Evolutionary conservation across 306 rosid species (phyloP).

Genomic region (Cyamopsis tetragonoloba): DNA sequence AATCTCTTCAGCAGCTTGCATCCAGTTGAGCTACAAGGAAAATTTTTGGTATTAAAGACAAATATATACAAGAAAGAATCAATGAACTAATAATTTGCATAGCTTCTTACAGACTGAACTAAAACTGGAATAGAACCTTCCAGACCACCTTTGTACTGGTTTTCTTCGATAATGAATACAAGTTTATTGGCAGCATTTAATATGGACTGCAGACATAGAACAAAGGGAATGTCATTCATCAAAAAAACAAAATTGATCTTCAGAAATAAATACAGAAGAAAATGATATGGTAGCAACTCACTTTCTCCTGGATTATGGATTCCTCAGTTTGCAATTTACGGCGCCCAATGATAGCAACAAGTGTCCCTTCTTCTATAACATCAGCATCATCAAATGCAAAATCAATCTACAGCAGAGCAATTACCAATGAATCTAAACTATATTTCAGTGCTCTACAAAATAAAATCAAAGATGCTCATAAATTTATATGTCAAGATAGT

Average conservation of each 20-base stretch:
- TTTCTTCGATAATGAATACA: conserved; percentile 63
- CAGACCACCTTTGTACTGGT: conserved; percentile 62
- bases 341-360: conserved; percentile 69
- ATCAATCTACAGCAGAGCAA: conserved; percentile 70
- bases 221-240: not conserved
- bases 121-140: conserved; percentile 90
- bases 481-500: conserved; percentile 15
- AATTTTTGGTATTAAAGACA: conserved; percentile 22
- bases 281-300: conserved; percentile 19
- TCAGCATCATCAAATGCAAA: conserved; percentile 95
- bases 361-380: conserved; percentile 78
- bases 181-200: conserved; percentile 54
- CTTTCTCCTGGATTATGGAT: conserved; percentile 79
- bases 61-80: not conserved
- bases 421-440: conserved; percentile 32
- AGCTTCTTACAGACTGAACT: conserved; percentile 71
- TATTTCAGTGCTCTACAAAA: not conserved
- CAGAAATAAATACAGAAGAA: not conserved
- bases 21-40: conserved; percentile 69
- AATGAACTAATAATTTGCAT: conserved; percentile 22
- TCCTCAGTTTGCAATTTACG: conserved; percentile 53
- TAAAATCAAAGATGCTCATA: not conserved
- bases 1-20: conserved; percentile 79
- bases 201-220: conserved; percentile 51
- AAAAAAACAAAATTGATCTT: not conserved